A percentile compares a stretch with the other conserved stretches of the same genome.
These are phyloP conservation scores for Aspergillus quadrilineatus DNA, from an alignment of 2,329 filamentous ascomycete species.

Conservation along the genomic window DNA sequence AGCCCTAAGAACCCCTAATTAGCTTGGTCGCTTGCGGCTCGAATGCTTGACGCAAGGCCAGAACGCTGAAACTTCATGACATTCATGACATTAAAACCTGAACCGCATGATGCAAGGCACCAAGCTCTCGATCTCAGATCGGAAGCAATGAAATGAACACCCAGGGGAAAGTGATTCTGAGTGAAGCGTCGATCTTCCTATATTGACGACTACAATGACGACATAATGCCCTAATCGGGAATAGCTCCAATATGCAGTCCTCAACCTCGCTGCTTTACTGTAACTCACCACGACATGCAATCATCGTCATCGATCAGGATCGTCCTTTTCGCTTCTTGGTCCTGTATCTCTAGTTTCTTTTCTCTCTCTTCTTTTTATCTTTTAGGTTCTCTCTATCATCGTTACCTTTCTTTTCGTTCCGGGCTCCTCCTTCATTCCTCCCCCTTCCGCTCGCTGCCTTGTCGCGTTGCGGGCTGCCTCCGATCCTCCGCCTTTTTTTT, in stretches of 20 bases:
- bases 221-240: neutral
- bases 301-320: constrained; percentile 5
- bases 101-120: neutral
- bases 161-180: neutral
- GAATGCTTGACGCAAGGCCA: neutral
- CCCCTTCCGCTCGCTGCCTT: neutral
- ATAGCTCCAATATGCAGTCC: neutral
- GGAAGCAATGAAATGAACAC: neutral
- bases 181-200: neutral
- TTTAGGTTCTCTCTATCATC: constrained; percentile 5
- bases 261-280: neutral
- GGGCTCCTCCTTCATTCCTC: neutral
- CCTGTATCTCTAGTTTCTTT: constrained; percentile 4
- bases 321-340: neutral
- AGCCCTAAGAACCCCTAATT: neutral
- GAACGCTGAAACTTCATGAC: neutral
- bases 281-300: too few species aligned
- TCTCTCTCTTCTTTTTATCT: constrained; percentile 1
- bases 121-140: neutral
- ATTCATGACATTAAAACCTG: neutral
- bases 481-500: constrained; percentile 10
- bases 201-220: neutral
- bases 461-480: constrained; percentile 10
- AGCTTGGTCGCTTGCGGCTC: neutral
- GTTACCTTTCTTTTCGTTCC: constrained; percentile 1